Conservation (phyloP, 352 stramenopile species). For the Phytopythium aichiense region DNA sequence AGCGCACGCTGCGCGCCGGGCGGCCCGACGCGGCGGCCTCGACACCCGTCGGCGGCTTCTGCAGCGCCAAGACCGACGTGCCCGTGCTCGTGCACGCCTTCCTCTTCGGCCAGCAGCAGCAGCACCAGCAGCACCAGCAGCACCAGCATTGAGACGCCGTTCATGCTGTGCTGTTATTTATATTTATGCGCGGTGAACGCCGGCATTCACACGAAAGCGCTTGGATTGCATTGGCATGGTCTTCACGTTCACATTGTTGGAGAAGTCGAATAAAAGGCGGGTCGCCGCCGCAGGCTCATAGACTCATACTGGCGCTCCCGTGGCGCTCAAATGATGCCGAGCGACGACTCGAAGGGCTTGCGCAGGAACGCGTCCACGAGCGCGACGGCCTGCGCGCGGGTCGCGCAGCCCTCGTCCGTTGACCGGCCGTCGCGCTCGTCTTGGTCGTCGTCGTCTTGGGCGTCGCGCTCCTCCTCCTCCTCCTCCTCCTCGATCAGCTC, state of each 20-base stretch:
- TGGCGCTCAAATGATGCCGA: constrained; percentile 27
- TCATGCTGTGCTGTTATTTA: background rate
- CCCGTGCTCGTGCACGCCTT: constrained; percentile 26
- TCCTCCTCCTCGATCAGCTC: constrained; percentile 7
- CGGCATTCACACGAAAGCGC: background rate
- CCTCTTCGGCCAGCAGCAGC: constrained; percentile 13
- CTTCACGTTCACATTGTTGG: background rate
- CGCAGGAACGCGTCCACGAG: constrained; percentile 25
- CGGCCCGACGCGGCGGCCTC: constrained; percentile 1
- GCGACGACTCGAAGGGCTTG: constrained; percentile 16
- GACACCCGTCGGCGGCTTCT: constrained; percentile 7
- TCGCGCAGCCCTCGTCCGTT: constrained; percentile 10
- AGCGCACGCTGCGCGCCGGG: constrained; percentile 18
- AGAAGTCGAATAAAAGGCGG: constrained; percentile 2
- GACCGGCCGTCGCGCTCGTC: constrained; percentile 8
- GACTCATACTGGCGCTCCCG: background rate
- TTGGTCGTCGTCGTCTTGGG: background rate
- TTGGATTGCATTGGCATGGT: background rate
- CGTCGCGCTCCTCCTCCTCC: too few species aligned
- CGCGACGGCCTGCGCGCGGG: constrained; percentile 12
- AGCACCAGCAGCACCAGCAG: too few species aligned
- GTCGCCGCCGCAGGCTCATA: background rate
- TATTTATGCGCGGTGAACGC: constrained; percentile 1
- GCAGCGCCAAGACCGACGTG: constrained; percentile 22
- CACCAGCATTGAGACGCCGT: too few species aligned